Evolutionary conservation across 2,329 filamentous ascomycete species (phyloP), one percentile per base, ranked within the genome.

Genomic region (Cladosporium austrohemisphaericum): DNA sequence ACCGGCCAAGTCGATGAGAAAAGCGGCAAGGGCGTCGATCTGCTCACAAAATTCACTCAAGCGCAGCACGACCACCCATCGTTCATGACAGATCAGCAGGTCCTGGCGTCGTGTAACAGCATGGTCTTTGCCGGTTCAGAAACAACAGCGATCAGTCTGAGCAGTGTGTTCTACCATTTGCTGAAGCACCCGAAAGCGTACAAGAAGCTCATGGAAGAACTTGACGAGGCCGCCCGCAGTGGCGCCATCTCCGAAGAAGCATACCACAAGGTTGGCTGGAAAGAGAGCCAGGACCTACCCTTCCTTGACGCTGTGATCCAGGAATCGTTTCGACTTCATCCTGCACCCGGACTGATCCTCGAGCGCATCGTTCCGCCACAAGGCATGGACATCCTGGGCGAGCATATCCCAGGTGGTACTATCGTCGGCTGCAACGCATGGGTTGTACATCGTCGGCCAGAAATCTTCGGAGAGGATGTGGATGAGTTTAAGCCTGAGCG

Each of bases 251-350:
- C 68, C 29, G 57, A 68, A 20, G 65, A 70, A 2, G 49, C 61
- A 0, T 76, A 79, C 13, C 79, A 79, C 5, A 75, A 83, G 4
- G 83, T 89, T 5, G 84, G 81, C 1, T 88, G 84, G 79, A 63
- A 79, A 28, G 83, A 90, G 66, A 77, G 76, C 41, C 84, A 88
- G 64, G 79, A 78, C 48, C 74, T 93, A 2, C 79, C 81, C 0
- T 93, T 91, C 64, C 79, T 93, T 5, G 85, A 90, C 60, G 87
- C 86, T 3, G 83, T 82, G 49, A 77, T 92, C 59, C 87, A 91
- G 61, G 88, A 93, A 65, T 80, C 84, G 4, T 87, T 91, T 71
- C 80, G 86, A 10, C 64, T 89, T 14, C 85, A 91, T 63, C 87
- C 88, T 0, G 85, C 86, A 0, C 77, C 84, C 0, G 87, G 86